These are phyloP conservation scores for Phyllosticta capitalensis DNA, from an alignment of 2,329 filamentous ascomycete genomes.

Conservation along the genomic window DNA sequence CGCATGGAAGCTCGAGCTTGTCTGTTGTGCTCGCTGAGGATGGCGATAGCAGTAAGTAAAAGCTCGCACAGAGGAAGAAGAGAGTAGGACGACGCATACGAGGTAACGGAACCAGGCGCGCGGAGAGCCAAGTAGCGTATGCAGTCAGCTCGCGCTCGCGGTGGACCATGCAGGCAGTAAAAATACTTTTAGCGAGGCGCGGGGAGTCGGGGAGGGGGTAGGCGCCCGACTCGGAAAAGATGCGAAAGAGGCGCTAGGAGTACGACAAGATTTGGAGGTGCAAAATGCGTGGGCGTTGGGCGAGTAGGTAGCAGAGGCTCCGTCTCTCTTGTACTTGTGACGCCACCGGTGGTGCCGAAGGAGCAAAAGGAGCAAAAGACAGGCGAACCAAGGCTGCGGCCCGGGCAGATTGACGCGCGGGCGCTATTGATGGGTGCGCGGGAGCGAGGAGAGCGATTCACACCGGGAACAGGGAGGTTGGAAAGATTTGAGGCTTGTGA, in stretches of 20 bases:
- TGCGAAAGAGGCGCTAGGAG: too few relatives aligned
- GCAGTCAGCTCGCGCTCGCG: slow-evolving; percentile 10
- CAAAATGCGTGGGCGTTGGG: not conserved
- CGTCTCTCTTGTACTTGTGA: slow-evolving; percentile 9
- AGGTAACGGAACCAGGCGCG: slow-evolving; percentile 5
- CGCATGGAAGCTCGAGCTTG: slow-evolving; percentile 30
- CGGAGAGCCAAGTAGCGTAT: slow-evolving; percentile 1
- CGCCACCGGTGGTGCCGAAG: slow-evolving; percentile 11
- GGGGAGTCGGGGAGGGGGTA: not conserved
- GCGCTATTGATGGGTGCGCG: slow-evolving; percentile 7
- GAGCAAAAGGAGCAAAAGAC: slow-evolving; percentile 9
- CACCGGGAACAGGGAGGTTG: slow-evolving; percentile 9
- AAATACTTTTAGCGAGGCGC: not conserved
- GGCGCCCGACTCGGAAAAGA: too few relatives aligned
- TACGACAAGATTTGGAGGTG: not conserved
- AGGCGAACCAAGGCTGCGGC: slow-evolving; percentile 8
- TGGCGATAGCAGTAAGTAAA: not conserved
- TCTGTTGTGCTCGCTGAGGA: slow-evolving; percentile 10
- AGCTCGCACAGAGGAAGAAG: slow-evolving; percentile 1
- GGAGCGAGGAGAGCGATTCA: slow-evolving; percentile 6
- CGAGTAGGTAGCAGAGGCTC: not conserved
- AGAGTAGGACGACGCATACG: slow-evolving; percentile 7
- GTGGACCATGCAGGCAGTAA: not conserved
- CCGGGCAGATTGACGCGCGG: slow-evolving; percentile 9
- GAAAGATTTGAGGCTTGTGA: slow-evolving; percentile 5